phyloP scores from a whole-genome alignment of 2,329 filamentous ascomycete species.

The Neofusicoccum cordaticola region DNA sequence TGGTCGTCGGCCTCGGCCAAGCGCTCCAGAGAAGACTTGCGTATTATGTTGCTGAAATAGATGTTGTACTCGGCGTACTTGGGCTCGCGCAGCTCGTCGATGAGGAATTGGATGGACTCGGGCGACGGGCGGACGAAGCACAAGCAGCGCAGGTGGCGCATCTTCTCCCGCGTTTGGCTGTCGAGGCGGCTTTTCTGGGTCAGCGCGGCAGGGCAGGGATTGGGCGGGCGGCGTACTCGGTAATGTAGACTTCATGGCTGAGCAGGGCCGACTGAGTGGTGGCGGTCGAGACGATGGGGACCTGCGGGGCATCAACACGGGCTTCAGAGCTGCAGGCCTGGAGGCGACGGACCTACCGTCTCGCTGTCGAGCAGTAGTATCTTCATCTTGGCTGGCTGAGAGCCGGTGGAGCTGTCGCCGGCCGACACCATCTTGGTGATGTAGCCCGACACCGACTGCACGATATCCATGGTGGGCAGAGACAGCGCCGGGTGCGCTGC shows the following conservation, averaged over 20 bases:
- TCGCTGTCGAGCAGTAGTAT: slow-evolving; percentile 90
- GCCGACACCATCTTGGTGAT: slow-evolving; percentile 92
- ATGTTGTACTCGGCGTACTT: slow-evolving; percentile 97
- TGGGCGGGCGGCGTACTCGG: slow-evolving; percentile 56
- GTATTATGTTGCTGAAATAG: slow-evolving; percentile 94
- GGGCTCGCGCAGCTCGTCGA: slow-evolving; percentile 92
- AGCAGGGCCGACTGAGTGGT: slow-evolving; percentile 93
- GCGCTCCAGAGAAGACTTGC: slow-evolving; percentile 91
- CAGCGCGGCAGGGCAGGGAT: slow-evolving; percentile 21
- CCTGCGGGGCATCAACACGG: slow-evolving; percentile 41
- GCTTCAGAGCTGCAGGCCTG: slow-evolving; percentile 20
- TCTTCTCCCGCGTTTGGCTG: slow-evolving; percentile 87
- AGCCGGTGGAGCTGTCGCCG: slow-evolving; percentile 67
- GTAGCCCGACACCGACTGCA: slow-evolving; percentile 89
- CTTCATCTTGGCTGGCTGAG: slow-evolving; percentile 91
- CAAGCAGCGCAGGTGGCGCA: slow-evolving; percentile 91
- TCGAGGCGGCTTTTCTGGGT: slow-evolving; percentile 65
- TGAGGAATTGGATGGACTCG: slow-evolving; percentile 87
- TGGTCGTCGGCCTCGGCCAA: slow-evolving; percentile 96
- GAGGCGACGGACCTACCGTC: slow-evolving; percentile 62
- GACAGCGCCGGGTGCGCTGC: not conserved
- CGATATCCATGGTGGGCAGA: slow-evolving; percentile 78
- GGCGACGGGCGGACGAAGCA: slow-evolving; percentile 91
- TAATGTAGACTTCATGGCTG: slow-evolving; percentile 96
- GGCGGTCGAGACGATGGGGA: slow-evolving; percentile 89